A percentile compares a stretch with the other conserved stretches of the same genome.
Evolutionary conservation across 2,329 filamentous ascomycete species (phyloP).

Genomic region (Aspergillus pseudotamarii): DNA sequence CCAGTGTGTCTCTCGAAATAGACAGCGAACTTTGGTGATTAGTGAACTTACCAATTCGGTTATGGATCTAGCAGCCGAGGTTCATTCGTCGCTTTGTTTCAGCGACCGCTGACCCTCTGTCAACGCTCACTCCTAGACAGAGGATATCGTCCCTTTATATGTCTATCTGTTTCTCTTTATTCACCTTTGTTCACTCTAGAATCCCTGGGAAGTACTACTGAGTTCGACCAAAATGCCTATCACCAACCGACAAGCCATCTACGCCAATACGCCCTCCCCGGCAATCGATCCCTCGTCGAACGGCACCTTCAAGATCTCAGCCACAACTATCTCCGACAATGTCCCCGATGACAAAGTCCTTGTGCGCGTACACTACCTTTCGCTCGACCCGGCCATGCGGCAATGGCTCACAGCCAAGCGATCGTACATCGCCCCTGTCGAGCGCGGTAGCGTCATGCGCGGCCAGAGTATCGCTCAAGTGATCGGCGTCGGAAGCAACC

Average conservation of each 20-base stretch:
- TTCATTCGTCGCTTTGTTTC: background rate
- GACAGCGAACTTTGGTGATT: background rate
- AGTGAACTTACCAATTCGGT: constrained; percentile 7
- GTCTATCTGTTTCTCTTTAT: background rate
- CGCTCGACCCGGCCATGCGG: constrained; percentile 75
- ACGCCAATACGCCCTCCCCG: constrained; percentile 36
- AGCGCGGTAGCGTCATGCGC: constrained; percentile 70
- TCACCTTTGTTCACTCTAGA: background rate
- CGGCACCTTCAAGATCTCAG: constrained; percentile 40
- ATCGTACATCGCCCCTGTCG: constrained; percentile 70
- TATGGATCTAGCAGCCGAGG: constrained; percentile 5
- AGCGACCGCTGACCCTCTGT: background rate
- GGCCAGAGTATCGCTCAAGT: constrained; percentile 64
- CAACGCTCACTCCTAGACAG: background rate
- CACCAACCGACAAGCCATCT: constrained; percentile 41
- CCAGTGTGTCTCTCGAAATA: background rate
- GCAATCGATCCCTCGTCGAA: constrained; percentile 38
- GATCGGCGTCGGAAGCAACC: constrained; percentile 55
- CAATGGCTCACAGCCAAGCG: constrained; percentile 65
- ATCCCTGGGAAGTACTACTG: background rate
- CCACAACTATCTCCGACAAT: constrained; percentile 29
- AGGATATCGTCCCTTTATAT: background rate
- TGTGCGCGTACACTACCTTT: constrained; percentile 63
- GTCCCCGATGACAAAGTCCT: constrained; percentile 61
- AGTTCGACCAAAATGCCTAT: constrained; percentile 20